These are phyloP conservation scores for Trebouxia gelatinosa DNA, from an alignment of 163 green algal genomes.

Conservation along the genomic window DNA sequence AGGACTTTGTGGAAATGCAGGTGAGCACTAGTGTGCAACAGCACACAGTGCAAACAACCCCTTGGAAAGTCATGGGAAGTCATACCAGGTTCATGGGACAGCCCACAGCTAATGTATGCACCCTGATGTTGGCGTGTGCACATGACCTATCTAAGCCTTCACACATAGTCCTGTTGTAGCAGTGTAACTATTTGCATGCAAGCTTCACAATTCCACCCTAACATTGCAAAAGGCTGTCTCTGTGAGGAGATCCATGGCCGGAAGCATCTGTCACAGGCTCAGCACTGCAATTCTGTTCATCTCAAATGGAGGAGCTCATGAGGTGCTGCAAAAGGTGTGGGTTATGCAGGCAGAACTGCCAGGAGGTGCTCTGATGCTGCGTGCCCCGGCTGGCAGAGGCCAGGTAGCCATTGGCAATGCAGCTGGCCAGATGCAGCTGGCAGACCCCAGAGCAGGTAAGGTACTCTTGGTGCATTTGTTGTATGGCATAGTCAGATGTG, in stretches of 20 bases:
- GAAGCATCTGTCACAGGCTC: background rate
- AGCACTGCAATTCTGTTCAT: background rate
- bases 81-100: too few species aligned
- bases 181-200: too few species aligned
- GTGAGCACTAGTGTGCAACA: too few species aligned
- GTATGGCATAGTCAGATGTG: background rate
- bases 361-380: background rate
- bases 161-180: too few species aligned
- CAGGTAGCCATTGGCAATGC: conserved; percentile 47
- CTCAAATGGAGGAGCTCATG: background rate
- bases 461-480: background rate
- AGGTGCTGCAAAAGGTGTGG: too few species aligned
- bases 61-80: too few species aligned
- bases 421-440: conserved; percentile 48
- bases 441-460: conserved; percentile 48
- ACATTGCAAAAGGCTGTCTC: background rate
- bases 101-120: too few species aligned
- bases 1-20: too few species aligned
- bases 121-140: too few species aligned
- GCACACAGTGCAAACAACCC: too few species aligned
- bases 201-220: background rate
- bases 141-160: too few species aligned
- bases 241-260: background rate
- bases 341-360: conserved; percentile 2
- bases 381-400: conserved; percentile 40